These are phyloP conservation scores for Schizosaccharomyces cryophilus DNA, from an alignment of 805 yeast species.

Conservation along the genomic window DNA sequence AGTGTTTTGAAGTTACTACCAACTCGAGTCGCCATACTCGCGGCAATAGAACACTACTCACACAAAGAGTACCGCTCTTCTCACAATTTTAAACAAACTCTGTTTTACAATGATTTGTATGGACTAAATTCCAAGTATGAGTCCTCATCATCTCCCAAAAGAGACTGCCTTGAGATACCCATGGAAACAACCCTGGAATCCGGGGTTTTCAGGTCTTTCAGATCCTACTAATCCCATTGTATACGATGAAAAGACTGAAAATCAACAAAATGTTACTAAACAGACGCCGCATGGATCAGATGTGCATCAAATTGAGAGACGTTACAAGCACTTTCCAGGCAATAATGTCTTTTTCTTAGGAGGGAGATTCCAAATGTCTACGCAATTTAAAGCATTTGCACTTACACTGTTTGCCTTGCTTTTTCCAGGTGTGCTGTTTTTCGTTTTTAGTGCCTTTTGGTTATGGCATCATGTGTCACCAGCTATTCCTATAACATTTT, in stretches of 20 bases:
- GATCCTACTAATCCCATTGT: not conserved
- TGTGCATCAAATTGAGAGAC: not conserved
- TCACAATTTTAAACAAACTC: too few relatives aligned
- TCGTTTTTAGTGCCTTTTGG: not conserved
- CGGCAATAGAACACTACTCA: too few relatives aligned
- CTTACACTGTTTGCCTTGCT: not conserved
- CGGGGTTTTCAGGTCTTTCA: not conserved
- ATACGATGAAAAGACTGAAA: not conserved
- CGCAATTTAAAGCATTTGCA: not conserved
- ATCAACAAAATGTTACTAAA: not conserved
- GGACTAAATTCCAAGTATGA: not conserved
- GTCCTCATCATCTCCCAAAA: not conserved
- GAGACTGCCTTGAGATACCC: not conserved
- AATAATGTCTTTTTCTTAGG: not conserved
- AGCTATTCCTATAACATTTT: not conserved
- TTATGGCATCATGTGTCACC: conserved; percentile 1
- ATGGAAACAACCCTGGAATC: not conserved
- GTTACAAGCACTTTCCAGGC: not conserved
- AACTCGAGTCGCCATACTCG: too few relatives aligned
- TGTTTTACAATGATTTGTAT: not conserved
- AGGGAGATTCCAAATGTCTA: not conserved
- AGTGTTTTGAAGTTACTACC: too few relatives aligned
- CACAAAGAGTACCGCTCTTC: too few relatives aligned
- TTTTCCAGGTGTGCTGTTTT: not conserved
- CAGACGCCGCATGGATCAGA: not conserved